These are phyloP conservation scores for Aegle marmelos DNA, from an alignment of 345 rosid species.

Conservation along the genomic window DNA sequence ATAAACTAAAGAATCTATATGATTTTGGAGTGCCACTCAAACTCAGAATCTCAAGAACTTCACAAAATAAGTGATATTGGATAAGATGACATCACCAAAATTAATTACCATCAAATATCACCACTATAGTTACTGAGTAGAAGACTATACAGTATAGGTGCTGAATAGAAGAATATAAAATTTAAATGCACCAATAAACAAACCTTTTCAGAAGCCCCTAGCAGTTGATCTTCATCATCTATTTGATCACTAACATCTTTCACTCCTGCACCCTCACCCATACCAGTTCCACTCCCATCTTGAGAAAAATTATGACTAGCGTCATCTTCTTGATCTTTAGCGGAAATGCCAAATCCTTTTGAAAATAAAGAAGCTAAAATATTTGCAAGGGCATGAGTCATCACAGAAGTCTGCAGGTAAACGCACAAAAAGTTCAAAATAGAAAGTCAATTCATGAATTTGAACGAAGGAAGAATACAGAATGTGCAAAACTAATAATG, in stretches of 20 bases:
- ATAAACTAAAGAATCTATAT: no score
- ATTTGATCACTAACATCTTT: constrained; percentile 91
- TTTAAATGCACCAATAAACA: background rate
- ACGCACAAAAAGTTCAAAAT: background rate
- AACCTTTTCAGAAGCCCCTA: constrained; percentile 69
- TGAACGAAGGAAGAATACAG: background rate
- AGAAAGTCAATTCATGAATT: constrained; percentile 5
- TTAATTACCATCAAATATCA: no score
- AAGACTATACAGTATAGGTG: no score
- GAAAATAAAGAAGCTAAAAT: constrained; percentile 66
- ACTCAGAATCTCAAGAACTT: no score
- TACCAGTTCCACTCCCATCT: constrained; percentile 78
- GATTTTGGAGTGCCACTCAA: no score
- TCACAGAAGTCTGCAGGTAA: constrained; percentile 57
- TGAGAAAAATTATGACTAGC: constrained; percentile 36
- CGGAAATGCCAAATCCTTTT: constrained; percentile 69
- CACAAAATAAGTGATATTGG: no score
- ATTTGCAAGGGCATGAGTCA: constrained; percentile 75
- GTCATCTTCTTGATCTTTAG: constrained; percentile 62
- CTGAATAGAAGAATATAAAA: background rate
- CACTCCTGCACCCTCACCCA: constrained; percentile 86
- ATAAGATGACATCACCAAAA: no score
- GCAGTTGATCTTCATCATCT: constrained; percentile 84
- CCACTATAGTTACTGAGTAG: no score
- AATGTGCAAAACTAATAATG: background rate